These are phyloP conservation scores for Pseudopyrenochaeta lycopersici DNA, from an alignment of 2,329 filamentous ascomycete genomes.

Conservation along the genomic window DNA sequence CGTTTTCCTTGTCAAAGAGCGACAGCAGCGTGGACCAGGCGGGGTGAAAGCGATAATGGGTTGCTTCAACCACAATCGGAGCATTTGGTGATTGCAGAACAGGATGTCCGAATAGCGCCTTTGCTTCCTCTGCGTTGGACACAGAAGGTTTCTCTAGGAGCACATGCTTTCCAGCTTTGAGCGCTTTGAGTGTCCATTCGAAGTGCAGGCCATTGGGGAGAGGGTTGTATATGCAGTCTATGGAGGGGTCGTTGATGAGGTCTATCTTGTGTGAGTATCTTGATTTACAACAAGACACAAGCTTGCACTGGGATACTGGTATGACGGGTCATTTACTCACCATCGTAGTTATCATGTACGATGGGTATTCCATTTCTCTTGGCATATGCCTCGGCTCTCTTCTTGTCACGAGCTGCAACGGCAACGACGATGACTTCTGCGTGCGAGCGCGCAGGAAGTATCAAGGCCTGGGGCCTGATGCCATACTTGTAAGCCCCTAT, in stretches of 20 bases:
- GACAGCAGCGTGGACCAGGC: conserved; percentile 48
- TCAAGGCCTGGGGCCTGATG: conserved; percentile 53
- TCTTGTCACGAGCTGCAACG: conserved; percentile 61
- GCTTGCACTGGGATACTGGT: too few relatives aligned
- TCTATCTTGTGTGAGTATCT: conserved; percentile 24
- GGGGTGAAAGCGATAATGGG: conserved; percentile 57
- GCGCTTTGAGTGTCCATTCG: conserved; percentile 52
- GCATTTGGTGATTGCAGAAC: conserved; percentile 45
- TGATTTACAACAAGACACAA: neutral
- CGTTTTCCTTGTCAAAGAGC: conserved; percentile 45
- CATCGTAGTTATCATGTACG: conserved; percentile 61
- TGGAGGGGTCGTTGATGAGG: conserved; percentile 48
- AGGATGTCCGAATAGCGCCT: conserved; percentile 48
- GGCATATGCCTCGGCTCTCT: conserved; percentile 60
- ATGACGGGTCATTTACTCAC: conserved; percentile 33
- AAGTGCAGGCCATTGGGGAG: conserved; percentile 57
- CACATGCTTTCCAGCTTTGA: conserved; percentile 56
- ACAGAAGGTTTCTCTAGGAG: conserved; percentile 59
- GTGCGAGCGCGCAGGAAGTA: conserved; percentile 62
- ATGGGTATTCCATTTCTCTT: conserved; percentile 62
- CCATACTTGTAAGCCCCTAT: neutral
- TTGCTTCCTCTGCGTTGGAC: conserved; percentile 53
- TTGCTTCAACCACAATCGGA: conserved; percentile 56
- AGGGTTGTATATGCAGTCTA: conserved; percentile 57
- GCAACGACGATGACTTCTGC: conserved; percentile 63